phyloP scores from a whole-genome alignment of 2,329 filamentous ascomycete genomes.

The Pestalotiopsis sp. region DNA sequence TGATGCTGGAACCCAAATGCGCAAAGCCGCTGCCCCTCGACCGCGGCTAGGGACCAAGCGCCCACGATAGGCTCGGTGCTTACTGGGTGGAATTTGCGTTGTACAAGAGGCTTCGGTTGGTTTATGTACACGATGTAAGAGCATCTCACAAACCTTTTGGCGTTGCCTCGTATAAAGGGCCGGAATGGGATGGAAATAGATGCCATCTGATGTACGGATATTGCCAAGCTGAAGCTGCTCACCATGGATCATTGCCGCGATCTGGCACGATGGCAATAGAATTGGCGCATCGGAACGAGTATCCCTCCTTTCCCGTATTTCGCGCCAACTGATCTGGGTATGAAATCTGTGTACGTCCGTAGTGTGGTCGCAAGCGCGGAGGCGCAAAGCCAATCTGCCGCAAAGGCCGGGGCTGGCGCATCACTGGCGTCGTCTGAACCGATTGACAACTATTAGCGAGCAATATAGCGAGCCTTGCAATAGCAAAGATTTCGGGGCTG shows the following conservation, averaged over 20 bases:
- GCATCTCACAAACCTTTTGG: background rate
- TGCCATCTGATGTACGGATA: too few species aligned
- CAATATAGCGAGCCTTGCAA: background rate
- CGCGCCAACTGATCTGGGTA: background rate
- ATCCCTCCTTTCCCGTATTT: background rate
- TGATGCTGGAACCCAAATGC: background rate
- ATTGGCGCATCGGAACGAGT: background rate
- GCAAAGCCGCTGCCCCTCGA: background rate
- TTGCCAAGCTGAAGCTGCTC: background rate
- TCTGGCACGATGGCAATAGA: background rate
- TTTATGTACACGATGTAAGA: background rate
- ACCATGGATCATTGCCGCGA: background rate
- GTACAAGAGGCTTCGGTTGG: background rate
- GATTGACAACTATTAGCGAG: background rate
- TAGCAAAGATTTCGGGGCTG: background rate
- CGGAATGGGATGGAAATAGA: too few species aligned
- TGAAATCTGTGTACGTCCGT: background rate
- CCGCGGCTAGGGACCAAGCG: background rate
- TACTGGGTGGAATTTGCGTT: background rate
- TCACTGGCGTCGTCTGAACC: background rate
- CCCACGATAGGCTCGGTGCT: background rate
- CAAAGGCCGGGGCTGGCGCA: background rate
- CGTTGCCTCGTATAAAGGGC: background rate
- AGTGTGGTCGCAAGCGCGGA: background rate
- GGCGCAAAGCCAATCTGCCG: background rate